These are phyloP conservation scores for Chaetomium olivaceum DNA, from an alignment of 2,329 filamentous ascomycete species.

Conservation along the genomic window DNA sequence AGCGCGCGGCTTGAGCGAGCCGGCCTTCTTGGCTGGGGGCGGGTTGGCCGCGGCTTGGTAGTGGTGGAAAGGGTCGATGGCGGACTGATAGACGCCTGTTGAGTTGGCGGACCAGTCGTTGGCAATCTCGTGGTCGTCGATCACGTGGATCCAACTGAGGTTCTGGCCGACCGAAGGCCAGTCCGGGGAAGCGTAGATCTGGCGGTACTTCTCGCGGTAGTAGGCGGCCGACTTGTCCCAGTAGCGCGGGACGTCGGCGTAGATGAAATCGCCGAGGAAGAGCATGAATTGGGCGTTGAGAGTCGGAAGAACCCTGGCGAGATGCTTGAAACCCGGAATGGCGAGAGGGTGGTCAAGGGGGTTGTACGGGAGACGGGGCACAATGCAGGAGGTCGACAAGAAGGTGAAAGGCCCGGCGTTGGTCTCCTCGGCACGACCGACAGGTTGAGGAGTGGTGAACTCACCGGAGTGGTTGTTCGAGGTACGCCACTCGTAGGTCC, in stretches of 20 bases:
- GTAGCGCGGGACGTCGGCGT: slow-evolving; percentile 81
- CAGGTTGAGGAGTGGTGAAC: slow-evolving; percentile 74
- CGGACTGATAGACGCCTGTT: slow-evolving; percentile 75
- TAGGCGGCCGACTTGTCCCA: slow-evolving; percentile 71
- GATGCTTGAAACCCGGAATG: slow-evolving; percentile 75
- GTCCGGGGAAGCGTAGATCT: slow-evolving; percentile 93
- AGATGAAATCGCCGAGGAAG: slow-evolving; percentile 87
- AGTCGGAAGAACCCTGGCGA: slow-evolving; percentile 70
- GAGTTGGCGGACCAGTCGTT: slow-evolving; percentile 90
- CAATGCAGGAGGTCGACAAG: slow-evolving; percentile 88
- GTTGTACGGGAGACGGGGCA: slow-evolving; percentile 86
- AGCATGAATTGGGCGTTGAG: slow-evolving; percentile 77
- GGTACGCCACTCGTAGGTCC: slow-evolving; percentile 77
- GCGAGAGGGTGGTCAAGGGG: slow-evolving; percentile 79
- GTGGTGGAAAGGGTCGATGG: slow-evolving; percentile 79
- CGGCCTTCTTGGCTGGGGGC: slow-evolving; percentile 59
- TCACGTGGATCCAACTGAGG: slow-evolving; percentile 95
- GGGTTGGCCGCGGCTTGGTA: slow-evolving; percentile 89
- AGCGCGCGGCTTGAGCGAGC: slow-evolving; percentile 44
- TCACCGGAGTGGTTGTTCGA: slow-evolving; percentile 85
- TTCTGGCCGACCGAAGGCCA: slow-evolving; percentile 75
- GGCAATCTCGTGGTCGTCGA: slow-evolving; percentile 94
- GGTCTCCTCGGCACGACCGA: slow-evolving; percentile 62
- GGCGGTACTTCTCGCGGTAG: slow-evolving; percentile 89
- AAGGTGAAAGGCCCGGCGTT: slow-evolving; percentile 79